Percentiles rank a stretch among this genome's conserved stretches.
Conservation (phyloP, 345 rosid species). For the Populus nigra region DNA sequence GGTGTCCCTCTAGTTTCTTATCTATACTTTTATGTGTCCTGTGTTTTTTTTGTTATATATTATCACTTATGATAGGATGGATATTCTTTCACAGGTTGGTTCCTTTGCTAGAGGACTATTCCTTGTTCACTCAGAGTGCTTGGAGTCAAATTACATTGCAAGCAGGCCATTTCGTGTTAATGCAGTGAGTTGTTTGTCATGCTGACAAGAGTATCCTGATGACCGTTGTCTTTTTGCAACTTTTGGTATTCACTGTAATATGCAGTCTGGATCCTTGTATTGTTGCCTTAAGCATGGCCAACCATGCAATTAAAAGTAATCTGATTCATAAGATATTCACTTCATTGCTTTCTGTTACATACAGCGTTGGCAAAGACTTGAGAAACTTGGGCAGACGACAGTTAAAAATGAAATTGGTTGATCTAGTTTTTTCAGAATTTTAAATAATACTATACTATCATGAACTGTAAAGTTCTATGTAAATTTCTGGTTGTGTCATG, state of each 20-base stretch:
- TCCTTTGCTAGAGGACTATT: constrained; percentile 91
- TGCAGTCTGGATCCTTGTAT: neutral
- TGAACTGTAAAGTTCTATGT: too few relatives aligned
- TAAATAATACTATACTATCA: neutral
- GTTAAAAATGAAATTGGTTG: neutral
- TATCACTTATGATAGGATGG: neutral
- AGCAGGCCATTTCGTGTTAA: constrained; percentile 93
- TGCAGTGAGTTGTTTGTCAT: constrained; percentile 53
- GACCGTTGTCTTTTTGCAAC: neutral
- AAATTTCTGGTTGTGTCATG: too few relatives aligned
- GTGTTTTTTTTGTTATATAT: neutral
- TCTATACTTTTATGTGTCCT: neutral
- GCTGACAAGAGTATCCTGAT: neutral
- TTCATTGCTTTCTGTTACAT: neutral
- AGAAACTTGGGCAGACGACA: neutral
- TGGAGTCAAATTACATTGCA: constrained; percentile 78
- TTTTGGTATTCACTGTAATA: neutral
- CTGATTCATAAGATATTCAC: neutral
- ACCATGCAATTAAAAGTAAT: neutral
- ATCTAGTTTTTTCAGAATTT: neutral
- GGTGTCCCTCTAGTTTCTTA: constrained; percentile 37
- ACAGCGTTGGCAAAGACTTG: neutral
- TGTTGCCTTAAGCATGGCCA: neutral
- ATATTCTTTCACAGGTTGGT: constrained; percentile 52
- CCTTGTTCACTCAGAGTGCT: constrained; percentile 86